These are phyloP conservation scores for Erodium trifolium DNA, from an alignment of 441 rosid genomes.

Conservation along the genomic window DNA sequence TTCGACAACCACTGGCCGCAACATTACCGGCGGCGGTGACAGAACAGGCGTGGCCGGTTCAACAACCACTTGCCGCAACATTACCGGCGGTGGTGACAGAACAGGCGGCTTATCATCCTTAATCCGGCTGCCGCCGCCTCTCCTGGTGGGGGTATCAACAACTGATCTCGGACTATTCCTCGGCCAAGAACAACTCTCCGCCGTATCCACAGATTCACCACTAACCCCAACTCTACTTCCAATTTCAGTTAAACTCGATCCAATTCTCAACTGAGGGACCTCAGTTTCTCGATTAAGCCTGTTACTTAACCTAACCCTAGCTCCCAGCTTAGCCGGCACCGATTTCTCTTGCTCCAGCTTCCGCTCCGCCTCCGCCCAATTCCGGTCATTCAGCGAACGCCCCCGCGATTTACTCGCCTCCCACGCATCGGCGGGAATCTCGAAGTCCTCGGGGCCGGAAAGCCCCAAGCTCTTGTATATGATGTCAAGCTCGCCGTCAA, in stretches of 20 bases:
- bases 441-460: conserved; percentile 19
- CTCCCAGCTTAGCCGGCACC: conserved; percentile 1
- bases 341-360: not conserved
- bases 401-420: conserved; percentile 22
- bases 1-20: not conserved
- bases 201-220: not conserved
- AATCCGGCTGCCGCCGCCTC: not conserved
- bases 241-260: not conserved
- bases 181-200: conserved; percentile 1
- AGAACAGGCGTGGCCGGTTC: not conserved
- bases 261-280: conserved; percentile 4
- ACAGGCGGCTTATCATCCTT: not conserved
- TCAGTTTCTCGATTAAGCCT: not conserved
- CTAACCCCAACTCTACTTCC: not conserved
- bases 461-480: conserved; percentile 20
- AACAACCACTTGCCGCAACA: too few relatives aligned
- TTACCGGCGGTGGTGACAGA: too few relatives aligned
- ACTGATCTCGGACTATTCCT: conserved; percentile 1
- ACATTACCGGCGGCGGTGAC: not conserved
- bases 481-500: conserved; percentile 21
- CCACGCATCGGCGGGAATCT: conserved; percentile 21
- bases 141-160: not conserved
- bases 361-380: conserved; percentile 8
- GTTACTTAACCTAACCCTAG: not conserved
- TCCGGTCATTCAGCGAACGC: conserved; percentile 13